A percentile compares a stretch with the other conserved stretches of the same genome.
Evolutionary conservation across 108 stramenopile genomes (phyloP).

Genomic region (Conticribra guillardii): DNA sequence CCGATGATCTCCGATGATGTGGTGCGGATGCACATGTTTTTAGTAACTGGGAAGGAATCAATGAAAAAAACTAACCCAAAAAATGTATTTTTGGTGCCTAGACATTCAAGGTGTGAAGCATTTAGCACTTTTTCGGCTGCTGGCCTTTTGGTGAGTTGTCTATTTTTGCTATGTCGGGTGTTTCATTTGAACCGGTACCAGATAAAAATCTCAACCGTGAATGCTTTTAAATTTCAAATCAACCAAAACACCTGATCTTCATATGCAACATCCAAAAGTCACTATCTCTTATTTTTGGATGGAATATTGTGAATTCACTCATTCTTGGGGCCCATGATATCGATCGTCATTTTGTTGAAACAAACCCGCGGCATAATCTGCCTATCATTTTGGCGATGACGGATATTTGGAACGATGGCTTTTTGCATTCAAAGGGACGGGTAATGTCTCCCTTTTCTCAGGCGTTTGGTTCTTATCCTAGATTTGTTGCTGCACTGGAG

Average conservation of each 20-base stretch:
- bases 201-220: too few relatives aligned
- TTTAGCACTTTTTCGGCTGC: slow-evolving; percentile 76
- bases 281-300: slow-evolving; percentile 79
- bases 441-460: slow-evolving; percentile 64
- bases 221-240: too few relatives aligned
- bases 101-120: slow-evolving; percentile 71
- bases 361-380: slow-evolving; percentile 85
- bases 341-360: slow-evolving; percentile 84
- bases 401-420: slow-evolving; percentile 84
- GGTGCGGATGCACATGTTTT: slow-evolving; percentile 68
- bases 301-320: slow-evolving; percentile 60
- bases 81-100: slow-evolving; percentile 71
- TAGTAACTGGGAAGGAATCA: slow-evolving; percentile 64
- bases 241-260: too few relatives aligned
- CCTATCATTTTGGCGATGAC: slow-evolving; percentile 74
- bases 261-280: slow-evolving; percentile 40
- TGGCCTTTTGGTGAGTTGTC: slow-evolving; percentile 58
- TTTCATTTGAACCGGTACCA: too few relatives aligned
- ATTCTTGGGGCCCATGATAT: slow-evolving; percentile 80
- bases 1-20: slow-evolving; percentile 32
- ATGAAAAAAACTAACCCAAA: slow-evolving; percentile 33
- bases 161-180: slow-evolving; percentile 1
- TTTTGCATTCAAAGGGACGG: slow-evolving; percentile 54
- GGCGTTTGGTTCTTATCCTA: slow-evolving; percentile 64
- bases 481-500: slow-evolving; percentile 70